Evolutionary conservation across 352 stramenopile genomes (phyloP).

Genomic region (Globisporangium spinosum): DNA sequence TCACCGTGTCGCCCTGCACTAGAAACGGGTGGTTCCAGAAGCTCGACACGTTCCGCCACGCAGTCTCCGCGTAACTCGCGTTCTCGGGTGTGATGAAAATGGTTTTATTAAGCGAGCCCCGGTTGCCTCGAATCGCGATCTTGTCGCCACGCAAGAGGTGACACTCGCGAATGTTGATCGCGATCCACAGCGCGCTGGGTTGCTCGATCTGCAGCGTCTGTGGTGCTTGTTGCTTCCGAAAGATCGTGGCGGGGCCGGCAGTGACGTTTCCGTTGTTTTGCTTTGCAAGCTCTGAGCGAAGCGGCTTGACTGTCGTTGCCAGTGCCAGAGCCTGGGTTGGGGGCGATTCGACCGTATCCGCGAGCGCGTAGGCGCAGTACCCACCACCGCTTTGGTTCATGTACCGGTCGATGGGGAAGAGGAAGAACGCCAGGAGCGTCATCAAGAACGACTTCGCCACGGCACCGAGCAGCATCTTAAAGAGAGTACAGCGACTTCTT

Average conservation of each 20-base stretch:
- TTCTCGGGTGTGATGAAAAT: constrained; percentile 20
- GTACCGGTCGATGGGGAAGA: constrained; percentile 2
- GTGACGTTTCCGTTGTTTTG: background rate
- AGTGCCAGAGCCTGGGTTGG: background rate
- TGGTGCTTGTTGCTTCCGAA: constrained; percentile 19
- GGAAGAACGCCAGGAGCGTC: constrained; percentile 7
- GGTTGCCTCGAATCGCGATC: constrained; percentile 18
- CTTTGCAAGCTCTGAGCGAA: background rate
- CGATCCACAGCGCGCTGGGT: constrained; percentile 23
- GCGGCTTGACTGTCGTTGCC: background rate
- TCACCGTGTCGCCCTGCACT: constrained; percentile 30
- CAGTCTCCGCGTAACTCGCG: constrained; percentile 2
- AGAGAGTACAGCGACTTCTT: background rate
- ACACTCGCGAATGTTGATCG: constrained; percentile 22
- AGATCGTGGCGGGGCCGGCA: constrained; percentile 10
- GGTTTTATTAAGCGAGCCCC: background rate
- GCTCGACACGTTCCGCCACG: constrained; percentile 14
- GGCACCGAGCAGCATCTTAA: background rate
- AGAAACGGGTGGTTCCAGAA: constrained; percentile 47
- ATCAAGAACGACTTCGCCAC: background rate
- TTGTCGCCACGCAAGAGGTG: constrained; percentile 27
- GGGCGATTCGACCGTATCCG: background rate
- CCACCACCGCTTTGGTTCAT: background rate
- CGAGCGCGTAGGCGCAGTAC: background rate
- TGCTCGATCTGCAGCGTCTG: constrained; percentile 21